A percentile compares a stretch with the other conserved stretches of the same genome.
These are phyloP conservation scores for Backusella psychrophila DNA, from an alignment of 192 early-diverging fungal genomes.

Conservation along the genomic window DNA sequence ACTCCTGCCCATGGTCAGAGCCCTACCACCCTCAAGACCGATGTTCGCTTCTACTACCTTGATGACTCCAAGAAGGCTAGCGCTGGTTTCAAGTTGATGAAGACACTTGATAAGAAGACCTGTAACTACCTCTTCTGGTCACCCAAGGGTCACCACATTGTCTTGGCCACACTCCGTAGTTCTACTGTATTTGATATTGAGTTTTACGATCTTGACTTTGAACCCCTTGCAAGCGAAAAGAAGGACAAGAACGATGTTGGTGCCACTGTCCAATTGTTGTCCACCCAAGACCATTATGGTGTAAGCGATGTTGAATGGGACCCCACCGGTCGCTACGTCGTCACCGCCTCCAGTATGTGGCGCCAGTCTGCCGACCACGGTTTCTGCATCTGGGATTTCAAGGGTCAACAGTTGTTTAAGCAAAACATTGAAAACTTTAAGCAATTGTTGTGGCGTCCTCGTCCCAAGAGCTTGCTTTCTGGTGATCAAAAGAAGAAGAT, in stretches of 20 bases:
- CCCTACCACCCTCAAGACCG: conserved; percentile 55
- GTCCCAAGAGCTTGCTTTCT: conserved; percentile 85
- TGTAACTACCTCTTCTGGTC: conserved; percentile 90
- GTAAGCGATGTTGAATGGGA: conserved; percentile 98
- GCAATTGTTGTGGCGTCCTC: conserved; percentile 95
- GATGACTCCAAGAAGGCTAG: conserved; percentile 61
- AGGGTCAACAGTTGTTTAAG: conserved; percentile 77
- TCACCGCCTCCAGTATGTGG: conserved; percentile 85
- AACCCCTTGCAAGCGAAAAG: conserved; percentile 37
- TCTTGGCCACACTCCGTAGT: conserved; percentile 82
- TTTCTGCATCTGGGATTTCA: conserved; percentile 89
- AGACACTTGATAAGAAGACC: conserved; percentile 78
- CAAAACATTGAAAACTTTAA: conserved; percentile 80
- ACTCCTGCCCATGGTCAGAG: conserved; percentile 50
- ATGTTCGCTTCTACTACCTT: conserved; percentile 83
- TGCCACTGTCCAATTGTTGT: conserved; percentile 63
- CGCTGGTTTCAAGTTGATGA: conserved; percentile 79
- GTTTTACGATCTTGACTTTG: conserved; percentile 92
- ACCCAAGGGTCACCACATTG: conserved; percentile 90
- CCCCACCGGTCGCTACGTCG: conserved; percentile 94
- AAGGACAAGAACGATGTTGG: conserved; percentile 53
- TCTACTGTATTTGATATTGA: conserved; percentile 78
- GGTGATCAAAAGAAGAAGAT: conserved; percentile 81
- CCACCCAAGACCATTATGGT: conserved; percentile 88
- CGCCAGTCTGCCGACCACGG: conserved; percentile 82